Evolutionary conservation across 2,329 filamentous ascomycete genomes (phyloP).

Genomic region (Botrytis elliptica): DNA sequence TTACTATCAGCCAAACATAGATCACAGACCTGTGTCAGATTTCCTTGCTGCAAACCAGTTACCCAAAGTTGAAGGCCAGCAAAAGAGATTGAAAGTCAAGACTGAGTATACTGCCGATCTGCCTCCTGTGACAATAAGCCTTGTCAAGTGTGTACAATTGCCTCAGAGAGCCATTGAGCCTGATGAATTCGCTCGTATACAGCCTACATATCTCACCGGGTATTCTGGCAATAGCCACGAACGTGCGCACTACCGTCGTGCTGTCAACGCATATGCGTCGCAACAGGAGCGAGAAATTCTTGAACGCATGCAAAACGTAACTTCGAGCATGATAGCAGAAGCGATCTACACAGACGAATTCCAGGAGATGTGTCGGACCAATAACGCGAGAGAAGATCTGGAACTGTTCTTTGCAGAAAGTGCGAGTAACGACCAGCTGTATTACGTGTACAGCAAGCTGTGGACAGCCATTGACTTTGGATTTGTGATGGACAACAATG

Average conservation of each 20-base stretch:
- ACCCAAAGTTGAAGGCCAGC: background rate
- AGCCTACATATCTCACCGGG: background rate
- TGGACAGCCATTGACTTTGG: background rate
- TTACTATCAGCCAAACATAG: background rate
- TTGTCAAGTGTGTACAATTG: background rate
- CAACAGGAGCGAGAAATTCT: background rate
- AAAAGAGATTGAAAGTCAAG: background rate
- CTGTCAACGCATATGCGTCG: background rate
- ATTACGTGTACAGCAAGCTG: background rate
- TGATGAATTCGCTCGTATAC: fast-evolving
- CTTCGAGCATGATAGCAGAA: background rate
- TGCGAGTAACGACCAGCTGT: background rate
- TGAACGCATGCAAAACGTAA: background rate
- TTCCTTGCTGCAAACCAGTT: fast-evolving
- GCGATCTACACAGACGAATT: background rate
- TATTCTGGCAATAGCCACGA: background rate
- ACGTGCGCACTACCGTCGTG: background rate
- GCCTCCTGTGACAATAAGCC: fast-evolving
- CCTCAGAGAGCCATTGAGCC: background rate
- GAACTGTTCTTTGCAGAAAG: background rate
- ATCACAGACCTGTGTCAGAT: fast-evolving
- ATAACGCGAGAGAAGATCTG: background rate
- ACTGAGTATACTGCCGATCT: background rate
- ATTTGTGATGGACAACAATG: background rate
- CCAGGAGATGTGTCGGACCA: background rate